Conservation (phyloP, 805 yeast species). For the Tetrapisispora phaffii region DNA sequence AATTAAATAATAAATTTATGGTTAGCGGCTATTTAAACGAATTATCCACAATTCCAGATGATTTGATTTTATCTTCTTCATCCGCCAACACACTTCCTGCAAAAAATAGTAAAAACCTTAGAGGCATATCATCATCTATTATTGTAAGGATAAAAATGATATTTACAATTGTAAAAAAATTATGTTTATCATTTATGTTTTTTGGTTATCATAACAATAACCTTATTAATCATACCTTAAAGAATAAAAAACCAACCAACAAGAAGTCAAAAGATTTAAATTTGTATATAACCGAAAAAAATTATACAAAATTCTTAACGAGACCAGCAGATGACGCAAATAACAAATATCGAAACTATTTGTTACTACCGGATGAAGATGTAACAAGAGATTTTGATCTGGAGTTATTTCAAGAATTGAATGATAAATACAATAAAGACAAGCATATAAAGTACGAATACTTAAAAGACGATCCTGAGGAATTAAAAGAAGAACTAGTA, state of each 20-base stretch:
- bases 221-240: too few relatives aligned
- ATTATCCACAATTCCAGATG: background rate
- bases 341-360: constrained; percentile 9
- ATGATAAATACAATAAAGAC: background rate
- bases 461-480: background rate
- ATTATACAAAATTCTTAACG: constrained; percentile 16
- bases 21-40: constrained; percentile 1
- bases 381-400: constrained; percentile 16
- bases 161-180: background rate
- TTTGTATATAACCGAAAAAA: constrained; percentile 21
- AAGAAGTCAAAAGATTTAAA: constrained; percentile 2
- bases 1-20: background rate
- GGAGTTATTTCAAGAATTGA: background rate
- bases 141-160: background rate
- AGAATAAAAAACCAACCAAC: background rate
- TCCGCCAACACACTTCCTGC: too few relatives aligned
- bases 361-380: constrained; percentile 21
- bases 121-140: background rate
- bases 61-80: background rate
- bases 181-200: background rate
- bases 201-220: constrained; percentile 1
- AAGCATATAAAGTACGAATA: constrained; percentile 1
- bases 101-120: background rate
- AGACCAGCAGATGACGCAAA: constrained; percentile 12
- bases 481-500: constrained; percentile 3